Conservation (phyloP, 169 alveolate species). For the Plasmodium cynomolgi region DNA sequence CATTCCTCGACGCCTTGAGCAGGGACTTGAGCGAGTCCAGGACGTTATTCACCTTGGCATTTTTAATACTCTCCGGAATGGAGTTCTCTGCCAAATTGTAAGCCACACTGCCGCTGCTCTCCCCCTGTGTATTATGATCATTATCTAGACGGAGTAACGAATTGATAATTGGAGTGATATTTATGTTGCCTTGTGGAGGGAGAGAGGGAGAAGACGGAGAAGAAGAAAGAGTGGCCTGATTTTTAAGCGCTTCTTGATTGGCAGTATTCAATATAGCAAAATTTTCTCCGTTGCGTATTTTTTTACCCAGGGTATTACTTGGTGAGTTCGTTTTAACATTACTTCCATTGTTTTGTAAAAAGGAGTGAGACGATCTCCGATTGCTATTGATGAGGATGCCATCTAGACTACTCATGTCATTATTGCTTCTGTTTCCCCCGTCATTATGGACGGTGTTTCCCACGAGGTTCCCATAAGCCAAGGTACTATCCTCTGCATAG, state of each 20-base stretch:
- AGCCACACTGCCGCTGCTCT: neutral
- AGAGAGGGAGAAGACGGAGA: too few relatives aligned
- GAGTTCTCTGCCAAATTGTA: neutral
- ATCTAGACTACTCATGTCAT: neutral
- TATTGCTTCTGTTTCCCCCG: neutral
- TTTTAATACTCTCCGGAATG: constrained; percentile 45
- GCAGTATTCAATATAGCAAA: neutral
- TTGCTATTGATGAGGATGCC: neutral
- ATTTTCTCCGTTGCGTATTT: neutral
- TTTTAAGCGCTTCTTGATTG: neutral
- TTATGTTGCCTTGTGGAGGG: constrained; percentile 30
- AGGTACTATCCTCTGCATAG: neutral
- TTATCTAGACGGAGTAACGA: constrained; percentile 47
- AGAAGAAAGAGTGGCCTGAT: too few relatives aligned
- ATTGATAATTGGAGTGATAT: constrained; percentile 58
- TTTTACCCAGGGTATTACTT: neutral
- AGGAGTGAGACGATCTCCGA: neutral
- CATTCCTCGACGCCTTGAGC: constrained; percentile 45
- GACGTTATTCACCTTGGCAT: constrained; percentile 64
- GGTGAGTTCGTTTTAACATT: neutral
- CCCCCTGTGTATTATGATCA: constrained; percentile 4
- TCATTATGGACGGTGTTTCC: neutral
- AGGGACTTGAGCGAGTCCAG: constrained; percentile 63
- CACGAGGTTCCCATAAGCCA: neutral
- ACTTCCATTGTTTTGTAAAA: neutral